phyloP scores from a whole-genome alignment of 2,329 filamentous ascomycete species.

The Colletotrichum destructivum region DNA sequence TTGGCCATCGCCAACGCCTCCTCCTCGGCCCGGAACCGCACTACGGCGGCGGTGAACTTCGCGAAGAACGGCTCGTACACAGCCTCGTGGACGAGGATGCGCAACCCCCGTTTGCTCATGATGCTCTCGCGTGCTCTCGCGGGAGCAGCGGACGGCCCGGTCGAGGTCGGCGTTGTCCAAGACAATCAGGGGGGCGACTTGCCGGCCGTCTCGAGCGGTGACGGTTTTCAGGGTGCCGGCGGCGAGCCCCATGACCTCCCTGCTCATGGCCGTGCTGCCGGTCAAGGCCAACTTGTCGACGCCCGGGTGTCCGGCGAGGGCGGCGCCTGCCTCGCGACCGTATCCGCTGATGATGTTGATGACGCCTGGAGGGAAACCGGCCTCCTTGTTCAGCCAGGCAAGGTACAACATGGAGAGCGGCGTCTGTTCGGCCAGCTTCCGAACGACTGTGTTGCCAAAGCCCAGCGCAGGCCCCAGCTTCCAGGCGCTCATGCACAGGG shows the following conservation, averaged over 20 bases:
- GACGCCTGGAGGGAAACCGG: conserved; percentile 81
- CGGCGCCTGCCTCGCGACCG: conserved; percentile 74
- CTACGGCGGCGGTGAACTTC: conserved; percentile 66
- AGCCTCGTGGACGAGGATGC: conserved; percentile 71
- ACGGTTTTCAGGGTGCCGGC: conserved; percentile 72
- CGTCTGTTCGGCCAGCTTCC: no score
- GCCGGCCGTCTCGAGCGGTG: conserved; percentile 71
- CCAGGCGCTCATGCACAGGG: no score
- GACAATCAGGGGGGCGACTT: conserved; percentile 72
- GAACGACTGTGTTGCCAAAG: no score
- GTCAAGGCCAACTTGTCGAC: conserved; percentile 83
- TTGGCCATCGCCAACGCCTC: conserved; percentile 53
- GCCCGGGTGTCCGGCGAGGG: conserved; percentile 73
- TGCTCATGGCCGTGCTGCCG: conserved; percentile 77
- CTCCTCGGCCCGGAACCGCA: conserved; percentile 50
- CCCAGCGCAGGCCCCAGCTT: no score
- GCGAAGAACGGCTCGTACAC: conserved; percentile 73
- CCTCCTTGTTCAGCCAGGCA: no score
- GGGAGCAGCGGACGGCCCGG: conserved; percentile 71
- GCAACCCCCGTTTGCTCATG: conserved; percentile 70
- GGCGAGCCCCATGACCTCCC: conserved; percentile 79
- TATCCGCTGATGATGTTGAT: conserved; percentile 80
- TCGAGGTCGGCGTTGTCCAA: conserved; percentile 74
- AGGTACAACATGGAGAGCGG: no score
- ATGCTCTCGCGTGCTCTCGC: conserved; percentile 59